Evolutionary conservation across 2,329 filamentous ascomycete genomes (phyloP), one percentile per base, ranked within the genome.

Genomic region (Pseudocercospora ulei): DNA sequence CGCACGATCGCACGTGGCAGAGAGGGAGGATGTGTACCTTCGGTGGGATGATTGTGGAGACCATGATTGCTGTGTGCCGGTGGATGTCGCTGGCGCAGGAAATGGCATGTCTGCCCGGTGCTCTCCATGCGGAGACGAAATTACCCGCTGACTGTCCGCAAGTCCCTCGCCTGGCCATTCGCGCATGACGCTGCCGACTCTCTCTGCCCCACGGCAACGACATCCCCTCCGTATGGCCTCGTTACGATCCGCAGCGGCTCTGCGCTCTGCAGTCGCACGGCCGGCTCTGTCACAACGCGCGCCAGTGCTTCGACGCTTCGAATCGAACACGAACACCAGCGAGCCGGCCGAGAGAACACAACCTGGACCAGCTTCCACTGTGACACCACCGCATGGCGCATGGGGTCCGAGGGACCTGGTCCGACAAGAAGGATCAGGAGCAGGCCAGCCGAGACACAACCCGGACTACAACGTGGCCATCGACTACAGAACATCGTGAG

Each of bases 21-120:
- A n/a, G 0, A 1, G 2, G 11, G 4, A n/a, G 8, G 35, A 44
- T 47, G 56, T 72, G 56, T 72, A 94, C 88, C 86, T 98, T 98
- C 62, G 92, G 90, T 58, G 92, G 92, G 61, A 98, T 95, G 68
- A 98, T 81, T 74, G 92, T 94, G 65, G 90, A 96, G 39, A 62
- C 59, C 59, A 62, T 62, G 48, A 38, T 51, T 58, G 54, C 51
- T 38, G 39, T 48, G 29, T 40, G 31, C 37, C 43, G 41, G 28
- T 38, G 30, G n/a, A 24, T 49, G 48, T 44, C 43, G 46, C 41
- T 28, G 38, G 29, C 30, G 27, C 38, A 29, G 33, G 13, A 41
- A 36, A 43, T 45, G 28, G 22, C 25, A 43, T 11, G 33, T 38
- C 31, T 34, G 36, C 40, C 37, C 33, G 41, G 24, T 31, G 41